Percentiles rank a stretch among this genome's conserved stretches.
These are phyloP conservation scores for Nakazawaea siamensis DNA, from an alignment of 805 yeast species.

Conservation along the genomic window DNA sequence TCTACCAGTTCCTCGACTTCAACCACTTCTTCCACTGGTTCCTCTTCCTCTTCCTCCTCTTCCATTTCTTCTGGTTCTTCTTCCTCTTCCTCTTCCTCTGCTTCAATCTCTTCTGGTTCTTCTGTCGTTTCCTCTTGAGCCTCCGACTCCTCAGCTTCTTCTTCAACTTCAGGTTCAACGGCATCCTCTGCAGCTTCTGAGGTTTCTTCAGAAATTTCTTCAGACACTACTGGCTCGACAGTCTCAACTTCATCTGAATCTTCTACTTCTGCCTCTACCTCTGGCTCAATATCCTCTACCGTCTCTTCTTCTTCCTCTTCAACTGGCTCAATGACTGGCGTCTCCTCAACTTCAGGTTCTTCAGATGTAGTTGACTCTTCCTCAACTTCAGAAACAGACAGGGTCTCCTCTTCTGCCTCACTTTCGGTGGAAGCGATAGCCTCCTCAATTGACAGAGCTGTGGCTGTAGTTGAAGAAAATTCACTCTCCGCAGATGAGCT, in stretches of 20 bases:
- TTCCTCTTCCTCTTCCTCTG: background rate
- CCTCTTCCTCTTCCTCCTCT: constrained; percentile 5
- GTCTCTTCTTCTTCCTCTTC: background rate
- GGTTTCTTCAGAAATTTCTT: background rate
- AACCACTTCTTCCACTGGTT: too few species aligned
- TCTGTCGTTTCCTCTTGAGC: constrained; percentile 1
- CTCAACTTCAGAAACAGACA: too few species aligned
- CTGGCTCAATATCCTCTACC: background rate
- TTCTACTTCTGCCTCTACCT: constrained; percentile 2
- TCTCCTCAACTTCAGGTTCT: background rate
- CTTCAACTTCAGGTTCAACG: constrained; percentile 1
- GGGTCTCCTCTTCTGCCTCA: too few species aligned
- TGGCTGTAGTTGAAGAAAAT: too few species aligned
- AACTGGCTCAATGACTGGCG: background rate
- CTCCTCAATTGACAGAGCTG: too few species aligned
- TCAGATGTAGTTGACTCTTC: background rate
- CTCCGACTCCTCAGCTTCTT: constrained; percentile 4
- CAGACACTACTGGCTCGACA: background rate
- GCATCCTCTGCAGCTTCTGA: background rate
- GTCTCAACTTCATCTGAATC: background rate
- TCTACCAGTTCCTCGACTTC: constrained; percentile 1
- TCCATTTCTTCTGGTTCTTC: background rate
- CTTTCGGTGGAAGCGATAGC: too few species aligned
- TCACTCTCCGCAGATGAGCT: too few species aligned
- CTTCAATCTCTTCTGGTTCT: background rate